phyloP scores from a whole-genome alignment of 352 stramenopile genomes.

The Globisporangium megalacanthum region DNA sequence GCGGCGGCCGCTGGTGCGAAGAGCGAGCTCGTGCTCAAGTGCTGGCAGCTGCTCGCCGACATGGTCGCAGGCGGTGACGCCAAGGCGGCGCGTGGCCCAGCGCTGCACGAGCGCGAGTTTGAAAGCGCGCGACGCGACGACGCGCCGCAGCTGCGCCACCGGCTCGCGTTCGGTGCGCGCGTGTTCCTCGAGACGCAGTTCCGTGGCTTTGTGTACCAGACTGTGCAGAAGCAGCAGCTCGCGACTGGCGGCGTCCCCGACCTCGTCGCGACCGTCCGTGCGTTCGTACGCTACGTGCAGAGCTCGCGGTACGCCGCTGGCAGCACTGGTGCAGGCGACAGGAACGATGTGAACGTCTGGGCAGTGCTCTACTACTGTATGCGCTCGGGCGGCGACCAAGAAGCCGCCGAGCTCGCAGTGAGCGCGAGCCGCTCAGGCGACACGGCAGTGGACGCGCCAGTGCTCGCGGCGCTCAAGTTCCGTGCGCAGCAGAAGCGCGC shows the following conservation, averaged over 20 bases:
- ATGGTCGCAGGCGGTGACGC: constrained; percentile 56
- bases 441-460: constrained; percentile 43
- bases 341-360: constrained; percentile 55
- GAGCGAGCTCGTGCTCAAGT: constrained; percentile 72
- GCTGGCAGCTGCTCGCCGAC: constrained; percentile 71
- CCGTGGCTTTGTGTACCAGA: constrained; percentile 70
- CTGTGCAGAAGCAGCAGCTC: constrained; percentile 65
- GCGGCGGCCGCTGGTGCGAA: constrained; percentile 55
- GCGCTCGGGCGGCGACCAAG: constrained; percentile 62
- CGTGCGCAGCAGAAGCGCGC: constrained; percentile 53
- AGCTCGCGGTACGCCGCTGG: constrained; percentile 53
- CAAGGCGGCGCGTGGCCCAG: constrained; percentile 17
- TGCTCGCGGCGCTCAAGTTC: constrained; percentile 56
- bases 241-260: constrained; percentile 66
- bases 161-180: constrained; percentile 60
- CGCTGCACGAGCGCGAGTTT: constrained; percentile 59
- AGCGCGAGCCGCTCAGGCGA: constrained; percentile 37
- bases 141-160: constrained; percentile 35
- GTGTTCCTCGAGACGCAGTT: constrained; percentile 81
- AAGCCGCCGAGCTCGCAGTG: constrained; percentile 52
- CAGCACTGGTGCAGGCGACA: constrained; percentile 15
- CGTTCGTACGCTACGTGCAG: constrained; percentile 73
- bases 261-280: constrained; percentile 64
- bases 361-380: constrained; percentile 77
- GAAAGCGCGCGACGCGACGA: constrained; percentile 29